Conservation (phyloP, 371 early-diverging fungal genomes). For the Mortierella sp. region DNA sequence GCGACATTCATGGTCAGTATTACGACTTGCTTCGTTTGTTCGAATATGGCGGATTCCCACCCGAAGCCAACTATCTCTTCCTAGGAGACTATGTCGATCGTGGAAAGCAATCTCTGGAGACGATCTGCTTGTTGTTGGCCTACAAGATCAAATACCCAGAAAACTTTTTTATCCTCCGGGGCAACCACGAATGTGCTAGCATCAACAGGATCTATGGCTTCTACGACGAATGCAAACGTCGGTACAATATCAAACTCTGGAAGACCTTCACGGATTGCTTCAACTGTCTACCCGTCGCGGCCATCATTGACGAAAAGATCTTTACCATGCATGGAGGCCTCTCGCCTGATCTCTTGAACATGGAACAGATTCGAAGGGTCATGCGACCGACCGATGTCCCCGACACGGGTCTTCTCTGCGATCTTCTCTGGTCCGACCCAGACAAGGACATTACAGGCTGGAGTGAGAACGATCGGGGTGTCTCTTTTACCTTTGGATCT, state of each 20-base stretch:
- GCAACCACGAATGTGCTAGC: conserved; percentile 97
- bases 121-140: conserved; percentile 89
- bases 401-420: conserved; percentile 84
- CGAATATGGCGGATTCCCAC: conserved; percentile 88
- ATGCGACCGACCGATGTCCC: conserved; percentile 96
- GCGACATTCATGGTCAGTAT: conserved; percentile 95
- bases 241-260: conserved; percentile 95
- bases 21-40: conserved; percentile 89
- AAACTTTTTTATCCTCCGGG: conserved; percentile 93
- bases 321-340: conserved; percentile 98
- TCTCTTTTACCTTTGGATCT: conserved; percentile 90
- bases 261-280: conserved; percentile 94
- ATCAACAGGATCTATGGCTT: conserved; percentile 98
- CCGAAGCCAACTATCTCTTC: conserved; percentile 88
- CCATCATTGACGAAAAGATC: conserved; percentile 93
- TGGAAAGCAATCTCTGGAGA: conserved; percentile 95
- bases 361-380: conserved; percentile 92
- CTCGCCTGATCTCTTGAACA: conserved; percentile 85
- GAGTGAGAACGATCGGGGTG: conserved; percentile 95
- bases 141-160: conserved; percentile 97
- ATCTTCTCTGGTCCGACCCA: conserved; percentile 98
- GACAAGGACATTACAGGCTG: conserved; percentile 84
- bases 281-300: conserved; percentile 95
- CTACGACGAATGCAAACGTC: conserved; percentile 94
- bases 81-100: conserved; percentile 98